Percentiles rank a stretch among this genome's conserved stretches.
Conservation (phyloP, 2,329 filamentous ascomycete genomes). For the Cladorrhinum sp. region DNA sequence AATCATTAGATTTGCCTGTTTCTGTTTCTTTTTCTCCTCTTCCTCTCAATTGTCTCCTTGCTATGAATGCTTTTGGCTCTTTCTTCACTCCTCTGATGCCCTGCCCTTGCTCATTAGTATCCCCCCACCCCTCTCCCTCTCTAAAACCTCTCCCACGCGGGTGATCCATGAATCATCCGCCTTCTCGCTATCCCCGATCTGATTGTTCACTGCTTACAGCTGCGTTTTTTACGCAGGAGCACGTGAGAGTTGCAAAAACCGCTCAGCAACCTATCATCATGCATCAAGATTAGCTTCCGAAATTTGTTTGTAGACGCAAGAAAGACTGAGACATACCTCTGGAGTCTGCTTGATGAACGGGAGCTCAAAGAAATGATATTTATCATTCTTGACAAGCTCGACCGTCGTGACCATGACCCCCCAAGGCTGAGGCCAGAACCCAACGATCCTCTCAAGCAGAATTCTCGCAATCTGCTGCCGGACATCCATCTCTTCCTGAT, state of each 20-base stretch:
- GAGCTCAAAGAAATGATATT: conserved; percentile 87
- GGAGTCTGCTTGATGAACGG: conserved; percentile 87
- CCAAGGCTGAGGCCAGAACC: conserved; percentile 93
- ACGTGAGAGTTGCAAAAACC: not conserved
- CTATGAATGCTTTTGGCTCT: too few species aligned
- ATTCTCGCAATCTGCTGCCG: conserved; percentile 89
- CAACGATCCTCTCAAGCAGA: conserved; percentile 80
- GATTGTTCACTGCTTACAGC: too few species aligned
- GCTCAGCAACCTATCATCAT: conserved; percentile 1
- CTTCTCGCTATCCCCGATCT: too few species aligned
- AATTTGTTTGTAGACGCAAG: not conserved
- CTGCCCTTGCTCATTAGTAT: too few species aligned
- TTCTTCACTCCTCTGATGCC: too few species aligned
- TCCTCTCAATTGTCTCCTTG: too few species aligned
- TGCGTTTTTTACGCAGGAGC: not conserved
- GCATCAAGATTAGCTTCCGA: not conserved
- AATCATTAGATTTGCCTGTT: too few species aligned
- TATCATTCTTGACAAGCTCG: conserved; percentile 88
- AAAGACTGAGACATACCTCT: conserved; percentile 58
- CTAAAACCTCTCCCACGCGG: too few species aligned
- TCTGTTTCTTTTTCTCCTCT: too few species aligned
- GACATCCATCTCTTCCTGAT: conserved; percentile 75
- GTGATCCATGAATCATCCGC: too few species aligned
- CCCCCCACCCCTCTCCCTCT: too few species aligned
- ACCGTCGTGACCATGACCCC: conserved; percentile 84